These are phyloP conservation scores for Eutypa lata DNA, from an alignment of 2,329 filamentous ascomycete species.

Conservation along the genomic window DNA sequence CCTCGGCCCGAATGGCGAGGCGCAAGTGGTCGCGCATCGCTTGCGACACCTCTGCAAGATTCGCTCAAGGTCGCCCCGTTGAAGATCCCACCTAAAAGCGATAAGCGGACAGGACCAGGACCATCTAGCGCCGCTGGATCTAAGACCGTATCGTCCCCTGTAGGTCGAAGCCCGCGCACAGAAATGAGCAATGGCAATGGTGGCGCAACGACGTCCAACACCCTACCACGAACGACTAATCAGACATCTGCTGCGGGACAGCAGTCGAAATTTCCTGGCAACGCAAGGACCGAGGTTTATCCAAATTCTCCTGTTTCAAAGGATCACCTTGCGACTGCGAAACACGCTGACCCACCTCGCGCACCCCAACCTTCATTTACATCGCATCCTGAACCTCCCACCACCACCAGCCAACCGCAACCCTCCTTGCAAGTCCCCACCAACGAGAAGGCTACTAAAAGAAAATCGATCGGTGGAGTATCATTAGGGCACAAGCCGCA, in stretches of 20 bases:
- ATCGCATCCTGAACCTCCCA: no score
- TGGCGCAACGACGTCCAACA: conserved; percentile 17
- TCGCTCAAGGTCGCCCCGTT: conserved; percentile 54
- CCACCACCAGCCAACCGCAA: conserved; percentile 2
- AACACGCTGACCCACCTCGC: conserved; percentile 5
- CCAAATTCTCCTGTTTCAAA: conserved; percentile 13
- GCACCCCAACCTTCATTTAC: conserved; percentile 4
- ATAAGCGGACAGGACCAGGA: conserved; percentile 34
- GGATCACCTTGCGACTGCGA: conserved; percentile 5
- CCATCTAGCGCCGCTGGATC: conserved; percentile 22
- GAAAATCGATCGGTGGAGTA: conserved; percentile 37
- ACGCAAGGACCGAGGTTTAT: conserved; percentile 29
- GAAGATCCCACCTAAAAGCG: conserved; percentile 50
- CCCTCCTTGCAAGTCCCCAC: conserved; percentile 22
- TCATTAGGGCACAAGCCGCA: conserved; percentile 27
- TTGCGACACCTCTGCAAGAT: conserved; percentile 64
- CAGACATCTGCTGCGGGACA: conserved; percentile 23
- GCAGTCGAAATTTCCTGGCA: conserved; percentile 14
- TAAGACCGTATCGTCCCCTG: conserved; percentile 30
- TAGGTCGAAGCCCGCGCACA: conserved; percentile 7
- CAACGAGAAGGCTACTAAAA: conserved; percentile 39
- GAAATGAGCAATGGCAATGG: conserved; percentile 2
- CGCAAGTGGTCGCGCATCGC: conserved; percentile 63
- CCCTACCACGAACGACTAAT: conserved; percentile 29
- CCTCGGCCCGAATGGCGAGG: conserved; percentile 67